These are phyloP conservation scores for Aegilops bicornis DNA, from an alignment of 176 grass and related monocot species.

Conservation along the genomic window DNA sequence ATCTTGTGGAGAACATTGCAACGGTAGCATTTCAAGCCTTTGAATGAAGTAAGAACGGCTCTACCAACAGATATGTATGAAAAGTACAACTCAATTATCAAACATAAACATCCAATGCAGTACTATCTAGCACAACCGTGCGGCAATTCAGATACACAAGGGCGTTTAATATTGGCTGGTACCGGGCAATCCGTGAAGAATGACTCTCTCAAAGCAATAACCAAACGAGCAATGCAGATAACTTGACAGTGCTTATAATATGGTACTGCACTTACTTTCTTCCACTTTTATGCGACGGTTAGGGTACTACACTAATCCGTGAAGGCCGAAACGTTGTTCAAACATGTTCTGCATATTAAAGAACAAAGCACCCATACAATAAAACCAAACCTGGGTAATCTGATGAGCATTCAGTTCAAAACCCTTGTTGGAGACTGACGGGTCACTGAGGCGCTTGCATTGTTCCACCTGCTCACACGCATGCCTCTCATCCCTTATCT, in stretches of 20 bases:
- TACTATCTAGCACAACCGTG: not conserved
- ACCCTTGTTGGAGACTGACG: slow-evolving; percentile 41
- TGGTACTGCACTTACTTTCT: not conserved
- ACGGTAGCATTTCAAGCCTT: not conserved
- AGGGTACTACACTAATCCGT: slow-evolving; percentile 8
- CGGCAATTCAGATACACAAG: not conserved
- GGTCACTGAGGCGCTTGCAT: slow-evolving; percentile 53
- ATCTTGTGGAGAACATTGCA: not conserved
- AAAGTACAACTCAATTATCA: not conserved
- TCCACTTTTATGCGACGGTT: not conserved
- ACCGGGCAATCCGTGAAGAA: not conserved
- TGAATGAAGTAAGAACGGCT: slow-evolving; percentile 12
- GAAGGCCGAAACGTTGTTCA: slow-evolving; percentile 8
- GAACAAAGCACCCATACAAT: not conserved
- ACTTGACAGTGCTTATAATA: no score
- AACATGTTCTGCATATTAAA: slow-evolving; percentile 10
- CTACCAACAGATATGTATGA: not conserved
- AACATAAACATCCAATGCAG: not conserved
- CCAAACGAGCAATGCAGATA: not conserved
- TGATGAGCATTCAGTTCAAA: slow-evolving; percentile 56
- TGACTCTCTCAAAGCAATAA: not conserved
- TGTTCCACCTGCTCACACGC: slow-evolving; percentile 61
- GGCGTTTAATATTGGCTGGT: not conserved
- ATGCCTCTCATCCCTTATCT: slow-evolving; percentile 53
- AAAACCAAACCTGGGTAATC: slow-evolving; percentile 54